phyloP scores from a whole-genome alignment of 768 basidiomycete genomes.

The Russula vinacea region DNA sequence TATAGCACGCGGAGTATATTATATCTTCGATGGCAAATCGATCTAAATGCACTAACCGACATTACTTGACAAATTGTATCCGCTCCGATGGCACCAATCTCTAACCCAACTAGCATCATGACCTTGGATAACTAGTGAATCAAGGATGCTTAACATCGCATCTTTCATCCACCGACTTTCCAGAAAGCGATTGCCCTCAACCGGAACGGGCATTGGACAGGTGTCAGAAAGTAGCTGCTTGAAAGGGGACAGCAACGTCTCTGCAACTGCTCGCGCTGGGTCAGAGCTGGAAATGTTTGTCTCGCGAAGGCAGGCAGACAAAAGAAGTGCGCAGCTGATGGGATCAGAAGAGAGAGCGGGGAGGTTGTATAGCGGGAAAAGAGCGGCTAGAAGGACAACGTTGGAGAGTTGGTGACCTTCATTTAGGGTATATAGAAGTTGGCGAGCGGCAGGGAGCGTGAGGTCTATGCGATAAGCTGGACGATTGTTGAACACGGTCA shows the following conservation, averaged over 20 bases:
- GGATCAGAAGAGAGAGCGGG: slow-evolving; percentile 55
- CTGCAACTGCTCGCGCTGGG: slow-evolving; percentile 42
- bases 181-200: slow-evolving; percentile 32
- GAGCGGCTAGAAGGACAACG: slow-evolving; percentile 49
- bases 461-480: slow-evolving; percentile 58
- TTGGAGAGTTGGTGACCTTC: slow-evolving; percentile 46
- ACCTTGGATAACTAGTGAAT: neutral
- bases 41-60: neutral
- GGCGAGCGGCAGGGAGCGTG: slow-evolving; percentile 49
- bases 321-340: slow-evolving; percentile 53
- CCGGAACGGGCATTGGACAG: slow-evolving; percentile 18
- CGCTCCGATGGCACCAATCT: slow-evolving; percentile 26
- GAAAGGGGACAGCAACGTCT: slow-evolving; percentile 44
- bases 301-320: slow-evolving; percentile 53
- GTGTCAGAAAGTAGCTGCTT: slow-evolving; percentile 35
- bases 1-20: no score
- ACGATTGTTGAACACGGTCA: slow-evolving; percentile 60
- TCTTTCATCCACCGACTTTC: slow-evolving; percentile 37
- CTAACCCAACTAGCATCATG: slow-evolving; percentile 13
- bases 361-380: slow-evolving; percentile 54
- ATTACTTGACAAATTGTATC: slow-evolving; percentile 1
- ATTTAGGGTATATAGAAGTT: slow-evolving; percentile 57
- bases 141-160: slow-evolving; percentile 12
- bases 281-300: slow-evolving; percentile 30
- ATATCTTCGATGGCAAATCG: neutral